These are phyloP conservation scores for Helichrysum umbraculigerum DNA, from an alignment of 129 eudicot species.

Conservation along the genomic window DNA sequence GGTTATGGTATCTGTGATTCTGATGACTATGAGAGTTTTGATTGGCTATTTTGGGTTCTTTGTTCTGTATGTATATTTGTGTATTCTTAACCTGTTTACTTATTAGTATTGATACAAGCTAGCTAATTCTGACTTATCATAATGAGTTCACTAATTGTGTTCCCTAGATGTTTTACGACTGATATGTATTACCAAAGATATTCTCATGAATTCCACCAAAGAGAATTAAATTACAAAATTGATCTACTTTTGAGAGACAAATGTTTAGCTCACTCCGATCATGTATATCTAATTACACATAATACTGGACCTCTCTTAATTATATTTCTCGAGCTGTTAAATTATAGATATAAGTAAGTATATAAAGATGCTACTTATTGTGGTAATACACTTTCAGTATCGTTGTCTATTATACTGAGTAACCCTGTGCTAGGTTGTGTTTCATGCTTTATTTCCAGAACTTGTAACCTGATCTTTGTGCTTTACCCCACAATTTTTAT, in stretches of 20 bases:
- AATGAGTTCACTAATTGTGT: background rate
- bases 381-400: background rate
- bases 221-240: background rate
- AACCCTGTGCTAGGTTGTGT: background rate
- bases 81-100: background rate
- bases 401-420: background rate
- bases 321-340: background rate
- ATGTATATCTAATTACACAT: too few relatives aligned
- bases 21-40: background rate
- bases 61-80: background rate
- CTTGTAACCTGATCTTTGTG: background rate
- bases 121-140: constrained; percentile 2
- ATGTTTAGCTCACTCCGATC: too few relatives aligned
- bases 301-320: background rate
- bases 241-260: background rate
- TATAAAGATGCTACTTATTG: background rate
- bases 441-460: background rate
- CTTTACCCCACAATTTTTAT: constrained; percentile 9
- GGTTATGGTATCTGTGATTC: background rate
- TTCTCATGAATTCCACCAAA: too few relatives aligned
- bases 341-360: too few relatives aligned
- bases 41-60: constrained; percentile 10
- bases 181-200: background rate
- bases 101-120: constrained; percentile 6
- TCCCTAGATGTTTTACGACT: background rate